Evolutionary conservation across 371 early-diverging fungal genomes (phyloP), one percentile per base, ranked within the genome.

Genomic region (Mucor circinelloides): DNA sequence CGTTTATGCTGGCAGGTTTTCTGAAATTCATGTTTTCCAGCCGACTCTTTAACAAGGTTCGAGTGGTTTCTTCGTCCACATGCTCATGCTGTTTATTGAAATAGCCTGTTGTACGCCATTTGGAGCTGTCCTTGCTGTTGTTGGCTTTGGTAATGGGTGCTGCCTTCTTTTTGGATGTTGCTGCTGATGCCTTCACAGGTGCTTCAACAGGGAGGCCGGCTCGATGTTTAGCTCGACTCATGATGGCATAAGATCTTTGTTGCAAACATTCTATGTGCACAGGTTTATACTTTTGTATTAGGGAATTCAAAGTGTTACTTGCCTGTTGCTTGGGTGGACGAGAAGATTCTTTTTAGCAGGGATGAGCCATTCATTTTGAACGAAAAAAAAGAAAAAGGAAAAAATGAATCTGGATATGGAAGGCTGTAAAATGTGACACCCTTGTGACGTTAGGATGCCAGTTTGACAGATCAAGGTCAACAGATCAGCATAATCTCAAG

Each of bases 181-280:
- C 3, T 3, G 31, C 3, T 23, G 30, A 15, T 34, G 36, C 36
- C 6, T 36, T 36, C 36, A 36, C 36, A 13, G 36, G 36, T 36
- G 36, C 2, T 32, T 19, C 48, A 17, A 64, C 31, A 15, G 63
- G 67, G 17, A 71, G 64, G 15, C 76, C 76, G n/a, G 76, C 76
- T 17, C 67, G 59, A 3, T 57, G 58, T 34, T 75, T 75, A 6
- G 73, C 73, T 56, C 73, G 44, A 12, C 58, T 64, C 76, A 75
- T 75, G 30, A 75, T 72, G 0, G 76, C 76, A 72, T 75, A 75
- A 15, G 56, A 58, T 5, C 74, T 64, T 3, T 58, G 44, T 44
- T 58, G 58, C 13, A 54, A 19, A 30, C 67, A 66, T 54, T 54
- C 67, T 59, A 5, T 27, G 9, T 1, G 13, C 12, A 34, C 59